phyloP scores from a whole-genome alignment of 352 stramenopile species.

The Plasmopara muralis region DNA sequence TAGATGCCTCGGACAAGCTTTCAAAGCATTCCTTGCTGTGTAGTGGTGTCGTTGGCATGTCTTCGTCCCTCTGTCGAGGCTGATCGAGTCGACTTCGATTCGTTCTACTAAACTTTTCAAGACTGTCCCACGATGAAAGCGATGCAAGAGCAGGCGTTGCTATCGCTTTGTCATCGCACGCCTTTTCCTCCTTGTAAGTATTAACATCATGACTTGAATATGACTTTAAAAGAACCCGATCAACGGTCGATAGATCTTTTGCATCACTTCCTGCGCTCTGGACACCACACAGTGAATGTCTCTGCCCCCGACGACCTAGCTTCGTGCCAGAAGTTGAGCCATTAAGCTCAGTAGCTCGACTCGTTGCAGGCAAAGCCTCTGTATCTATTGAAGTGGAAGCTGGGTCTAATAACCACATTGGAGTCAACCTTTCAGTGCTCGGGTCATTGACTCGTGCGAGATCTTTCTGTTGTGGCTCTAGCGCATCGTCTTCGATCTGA shows the following conservation, averaged over 20 bases:
- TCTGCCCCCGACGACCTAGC: slow-evolving; percentile 18
- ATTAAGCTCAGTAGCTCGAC: slow-evolving; percentile 8
- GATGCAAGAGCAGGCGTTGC: slow-evolving; percentile 8
- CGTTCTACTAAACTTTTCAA: slow-evolving; percentile 79
- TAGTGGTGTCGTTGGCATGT: not conserved
- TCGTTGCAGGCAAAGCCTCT: slow-evolving; percentile 6
- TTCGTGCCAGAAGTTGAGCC: slow-evolving; percentile 5
- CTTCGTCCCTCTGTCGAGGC: slow-evolving; percentile 7
- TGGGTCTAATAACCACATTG: slow-evolving; percentile 15
- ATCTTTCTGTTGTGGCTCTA: not conserved
- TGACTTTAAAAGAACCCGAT: slow-evolving; percentile 7
- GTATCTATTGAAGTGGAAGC: slow-evolving; percentile 3
- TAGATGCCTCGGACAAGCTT: slow-evolving; percentile 2
- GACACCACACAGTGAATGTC: slow-evolving; percentile 4
- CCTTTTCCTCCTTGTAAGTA: slow-evolving; percentile 4
- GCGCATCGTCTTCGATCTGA: not conserved
- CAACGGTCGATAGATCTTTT: not conserved
- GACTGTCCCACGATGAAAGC: slow-evolving; percentile 48
- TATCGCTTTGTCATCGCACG: not conserved
- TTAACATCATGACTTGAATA: not conserved
- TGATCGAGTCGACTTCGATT: slow-evolving; percentile 47
- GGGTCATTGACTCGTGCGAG: slow-evolving; percentile 1
- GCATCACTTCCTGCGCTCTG: not conserved
- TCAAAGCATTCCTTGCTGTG: not conserved
- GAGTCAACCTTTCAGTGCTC: slow-evolving; percentile 10